Base-by-base conservation (phyloP, 257 asterid genomes). In the Solanum neorickii region DNA sequence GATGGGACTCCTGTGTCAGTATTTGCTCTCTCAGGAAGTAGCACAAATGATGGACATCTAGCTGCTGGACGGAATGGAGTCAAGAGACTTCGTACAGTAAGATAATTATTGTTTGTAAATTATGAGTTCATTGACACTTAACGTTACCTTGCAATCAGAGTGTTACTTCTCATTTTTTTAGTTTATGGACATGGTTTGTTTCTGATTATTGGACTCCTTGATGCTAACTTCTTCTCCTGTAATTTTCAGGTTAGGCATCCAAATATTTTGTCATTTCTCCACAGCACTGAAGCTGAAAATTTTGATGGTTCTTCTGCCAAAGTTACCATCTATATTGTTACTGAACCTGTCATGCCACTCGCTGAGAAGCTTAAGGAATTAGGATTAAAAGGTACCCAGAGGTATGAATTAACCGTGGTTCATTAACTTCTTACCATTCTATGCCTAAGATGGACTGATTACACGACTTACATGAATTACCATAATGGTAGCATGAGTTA, bases 21-120 rank as follows among this genome's bases (percentile, higher is more conserved):
- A 88, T 97, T 97, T 90, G 92, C 98, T 90, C 98, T 97, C 89
- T 93, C 98, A 41, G 99, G 99, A 87, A 95, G 94, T 90, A 94
- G 88, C 85, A 92, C 94, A 12, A 96, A 89, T 59, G 99, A 97
- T 91, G 99, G 97, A 11, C 99, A 94, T 92, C 92, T 97, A 88
- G 93, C 92, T 92, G 99, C 99, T 88, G 99, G 98, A 21, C 98
- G 99, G 52, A 97, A 97, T 87, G 99, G 99, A 88, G 99, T 97
- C 87, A 97, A 97, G 92, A 96, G 99, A 86, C 96, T 97, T 88
- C 97, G 99, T 89, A 97, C 99, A 87, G 99, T 97, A 88, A 92
- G 98, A 88, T 76, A 87, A 78, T 15, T 44, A 78, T 46, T 78
- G 84, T 78, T n/a, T 78, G 25, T 78, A 77, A 77, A 77, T 77